Conservation (phyloP, 2,329 filamentous ascomycete species). For the Phyllosticta citribraziliensis region DNA sequence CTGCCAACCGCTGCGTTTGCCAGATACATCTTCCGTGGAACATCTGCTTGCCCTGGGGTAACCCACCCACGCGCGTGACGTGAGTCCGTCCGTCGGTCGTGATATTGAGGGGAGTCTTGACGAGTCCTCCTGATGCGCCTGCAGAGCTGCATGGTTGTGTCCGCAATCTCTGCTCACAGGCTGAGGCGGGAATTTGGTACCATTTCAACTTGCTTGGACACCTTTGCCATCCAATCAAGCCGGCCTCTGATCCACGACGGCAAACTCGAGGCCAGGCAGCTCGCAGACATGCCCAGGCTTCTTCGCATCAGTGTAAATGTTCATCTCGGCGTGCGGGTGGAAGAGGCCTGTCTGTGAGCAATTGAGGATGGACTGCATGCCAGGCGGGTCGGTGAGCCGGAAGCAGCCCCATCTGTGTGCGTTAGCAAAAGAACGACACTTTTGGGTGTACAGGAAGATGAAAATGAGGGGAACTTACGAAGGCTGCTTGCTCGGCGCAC, state of each 20-base stretch:
- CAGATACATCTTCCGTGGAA: too few species aligned
- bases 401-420: conserved; percentile 72
- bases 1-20: too few species aligned
- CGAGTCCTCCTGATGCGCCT: too few species aligned
- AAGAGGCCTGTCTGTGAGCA: conserved; percentile 75
- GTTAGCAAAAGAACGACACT: neutral
- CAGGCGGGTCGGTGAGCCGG: conserved; percentile 84
- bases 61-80: too few species aligned
- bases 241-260: conserved; percentile 52
- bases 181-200: too few species aligned
- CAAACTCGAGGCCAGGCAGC: conserved; percentile 47
- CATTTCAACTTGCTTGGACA: neutral
- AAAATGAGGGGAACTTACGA: conserved; percentile 45
- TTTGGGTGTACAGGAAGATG: neutral
- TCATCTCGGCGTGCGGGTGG: conserved; percentile 61
- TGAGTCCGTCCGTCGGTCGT: too few species aligned
- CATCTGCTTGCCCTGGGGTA: too few species aligned
- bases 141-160: too few species aligned
- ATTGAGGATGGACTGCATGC: conserved; percentile 70
- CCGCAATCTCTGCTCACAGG: too few species aligned
- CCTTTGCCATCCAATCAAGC: neutral
- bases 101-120: too few species aligned
- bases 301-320: conserved; percentile 67
- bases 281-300: conserved; percentile 50
- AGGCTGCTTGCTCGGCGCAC: conserved; percentile 70